phyloP scores from a whole-genome alignment of 768 basidiomycete genomes.

The Termitomyces heimii region DNA sequence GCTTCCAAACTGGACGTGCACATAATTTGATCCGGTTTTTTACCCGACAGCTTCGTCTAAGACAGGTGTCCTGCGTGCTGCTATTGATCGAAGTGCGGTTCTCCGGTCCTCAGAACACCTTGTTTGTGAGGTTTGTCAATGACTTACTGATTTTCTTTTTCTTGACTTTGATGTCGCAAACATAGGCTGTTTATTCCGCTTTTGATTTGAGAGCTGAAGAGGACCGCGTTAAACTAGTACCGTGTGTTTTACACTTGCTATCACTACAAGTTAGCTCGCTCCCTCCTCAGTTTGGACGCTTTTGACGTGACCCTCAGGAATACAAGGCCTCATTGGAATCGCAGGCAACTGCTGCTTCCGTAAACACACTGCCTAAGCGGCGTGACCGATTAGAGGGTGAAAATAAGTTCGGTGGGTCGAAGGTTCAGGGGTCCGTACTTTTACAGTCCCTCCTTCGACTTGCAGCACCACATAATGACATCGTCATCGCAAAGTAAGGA shows the following conservation, averaged over 20 bases:
- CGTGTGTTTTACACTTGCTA: conserved; percentile 58
- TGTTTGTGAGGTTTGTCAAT: conserved; percentile 49
- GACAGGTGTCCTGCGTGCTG: conserved; percentile 71
- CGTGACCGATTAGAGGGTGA: conserved; percentile 11
- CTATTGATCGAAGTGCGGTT: conserved; percentile 60
- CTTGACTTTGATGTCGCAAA: conserved; percentile 4
- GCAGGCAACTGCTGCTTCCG: background rate
- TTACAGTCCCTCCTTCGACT: conserved; percentile 79
- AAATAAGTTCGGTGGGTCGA: conserved; percentile 49
- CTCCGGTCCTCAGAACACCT: conserved; percentile 41
- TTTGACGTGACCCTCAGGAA: conserved; percentile 12
- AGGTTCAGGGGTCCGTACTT: conserved; percentile 79
- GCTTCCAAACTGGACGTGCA: background rate
- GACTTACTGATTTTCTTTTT: background rate
- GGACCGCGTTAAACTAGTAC: conserved; percentile 51
- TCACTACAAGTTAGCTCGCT: conserved; percentile 37
- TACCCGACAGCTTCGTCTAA: conserved; percentile 51
- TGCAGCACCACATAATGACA: conserved; percentile 55
- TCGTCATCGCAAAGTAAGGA: conserved; percentile 63
- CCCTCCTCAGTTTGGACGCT: background rate
- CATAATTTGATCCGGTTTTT: background rate
- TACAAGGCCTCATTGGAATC: conserved; percentile 9
- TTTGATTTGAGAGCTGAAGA: conserved; percentile 49
- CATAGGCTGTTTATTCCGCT: conserved; percentile 53
- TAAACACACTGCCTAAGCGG: background rate